Conservation (phyloP, 2,329 filamentous ascomycete species). For the Achaetomium macrosporum region DNA sequence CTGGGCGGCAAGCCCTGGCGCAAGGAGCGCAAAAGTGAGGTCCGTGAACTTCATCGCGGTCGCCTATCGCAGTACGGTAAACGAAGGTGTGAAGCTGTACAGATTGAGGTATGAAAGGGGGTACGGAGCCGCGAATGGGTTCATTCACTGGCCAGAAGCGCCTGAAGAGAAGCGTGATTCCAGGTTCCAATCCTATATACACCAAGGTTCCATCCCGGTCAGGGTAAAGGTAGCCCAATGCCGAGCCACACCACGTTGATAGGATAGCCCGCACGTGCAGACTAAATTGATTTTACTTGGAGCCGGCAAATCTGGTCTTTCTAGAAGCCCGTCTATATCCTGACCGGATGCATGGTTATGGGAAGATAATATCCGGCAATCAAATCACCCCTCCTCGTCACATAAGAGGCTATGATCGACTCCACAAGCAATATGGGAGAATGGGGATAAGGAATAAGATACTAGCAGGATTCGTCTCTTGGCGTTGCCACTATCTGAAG, state of each 20-base stretch:
- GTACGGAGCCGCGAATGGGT: too few species aligned
- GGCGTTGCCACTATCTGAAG: not conserved
- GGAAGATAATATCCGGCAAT: slow-evolving; percentile 6
- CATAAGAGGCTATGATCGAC: slow-evolving; percentile 1
- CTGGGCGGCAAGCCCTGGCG: slow-evolving; percentile 12
- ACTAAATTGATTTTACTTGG: slow-evolving; percentile 1
- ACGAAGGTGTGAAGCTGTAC: too few species aligned
- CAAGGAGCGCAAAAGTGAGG: slow-evolving; percentile 12
- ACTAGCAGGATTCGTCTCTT: not conserved
- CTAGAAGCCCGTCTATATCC: not conserved
- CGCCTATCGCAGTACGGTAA: too few species aligned
- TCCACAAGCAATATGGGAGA: slow-evolving; percentile 15
- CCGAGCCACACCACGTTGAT: slow-evolving; percentile 5
- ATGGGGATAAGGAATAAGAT: slow-evolving; percentile 2
- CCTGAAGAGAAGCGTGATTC: not conserved
- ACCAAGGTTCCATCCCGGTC: slow-evolving; percentile 3
- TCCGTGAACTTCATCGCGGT: slow-evolving; percentile 13
- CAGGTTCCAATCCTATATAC: slow-evolving; percentile 7
- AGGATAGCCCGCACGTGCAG: slow-evolving; percentile 2
- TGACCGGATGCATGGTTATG: not conserved
- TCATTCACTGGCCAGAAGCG: not conserved
- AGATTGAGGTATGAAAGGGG: too few species aligned
- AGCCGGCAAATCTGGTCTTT: slow-evolving; percentile 12
- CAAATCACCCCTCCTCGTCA: not conserved
- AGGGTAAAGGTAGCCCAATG: slow-evolving; percentile 6